Base-by-base conservation (phyloP, 179 eudicot genomes). In the Corrigiola litoralis region DNA sequence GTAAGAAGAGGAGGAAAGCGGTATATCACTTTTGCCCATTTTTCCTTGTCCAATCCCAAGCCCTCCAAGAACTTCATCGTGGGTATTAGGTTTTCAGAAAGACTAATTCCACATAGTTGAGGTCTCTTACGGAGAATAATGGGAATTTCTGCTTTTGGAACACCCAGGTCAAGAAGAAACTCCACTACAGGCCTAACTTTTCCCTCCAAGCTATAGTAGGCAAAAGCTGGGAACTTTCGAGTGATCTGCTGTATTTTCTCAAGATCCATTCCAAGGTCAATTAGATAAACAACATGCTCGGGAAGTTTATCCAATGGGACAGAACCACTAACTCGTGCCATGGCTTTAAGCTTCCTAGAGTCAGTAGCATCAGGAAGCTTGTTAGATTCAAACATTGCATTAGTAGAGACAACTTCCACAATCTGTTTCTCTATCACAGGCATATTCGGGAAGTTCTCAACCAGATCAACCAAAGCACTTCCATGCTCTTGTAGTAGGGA, bases 191-290 rank as follows among this genome's bases (percentile, higher is more conserved):
- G 97, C 77, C 79, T 85, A 49, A 90, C 74, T 76, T 90, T 90
- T 45, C 95, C 87, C 17, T 90, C 92, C 72, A 85, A 72, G 59
- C 92, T 87, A 73, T 85, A 89, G 75, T 85, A 81, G 46, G 92
- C 95, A 70, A 90, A 90, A 55, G 95, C 80, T 20, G 95, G 97
- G 70, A 87, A 90, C 77, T 76, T 87, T n/a, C 81, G 81, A 24
- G 79, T 85, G 33, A 85, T 75, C 67, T 81, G 79, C 68, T 83
- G 82, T 44, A 90, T 85, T 46, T 71, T 58, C 62, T 85, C 85
- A 16, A 84, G 81, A 25, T 85, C 85, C 89, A 90, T 84, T 32
- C 97, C 97, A 27, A 90, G 89, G 59, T 90, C 85, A 31, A 79
- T 68, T 33, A 90, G 89, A 74, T 87, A 90, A 46, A 65, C 17